Conservation (phyloP, 441 rosid genomes). For the Eutrema salsugineum region DNA sequence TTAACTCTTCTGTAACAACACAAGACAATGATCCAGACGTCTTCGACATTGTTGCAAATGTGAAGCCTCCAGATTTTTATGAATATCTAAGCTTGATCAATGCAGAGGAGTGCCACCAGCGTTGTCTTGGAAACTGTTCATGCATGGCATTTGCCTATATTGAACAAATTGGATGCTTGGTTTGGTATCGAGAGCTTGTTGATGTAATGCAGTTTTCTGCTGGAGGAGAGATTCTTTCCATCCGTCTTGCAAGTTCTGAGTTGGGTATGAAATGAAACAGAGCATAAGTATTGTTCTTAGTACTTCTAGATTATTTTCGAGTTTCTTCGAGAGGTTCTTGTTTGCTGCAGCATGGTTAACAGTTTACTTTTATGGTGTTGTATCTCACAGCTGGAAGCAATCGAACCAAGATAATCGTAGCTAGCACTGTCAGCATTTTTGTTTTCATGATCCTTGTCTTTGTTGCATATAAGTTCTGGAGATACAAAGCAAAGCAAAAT, state of each 20-base stretch:
- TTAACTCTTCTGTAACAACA: conserved; percentile 5
- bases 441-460: conserved; percentile 6
- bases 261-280: conserved; percentile 28
- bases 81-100: conserved; percentile 1
- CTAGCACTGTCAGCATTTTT: conserved; percentile 1
- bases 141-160: conserved; percentile 44
- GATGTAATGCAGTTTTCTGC: conserved; percentile 34
- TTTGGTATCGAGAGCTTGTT: conserved; percentile 35
- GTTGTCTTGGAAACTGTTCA: conserved; percentile 46
- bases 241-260: conserved; percentile 42
- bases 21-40: conserved; percentile 21
- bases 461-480: conserved; percentile 10
- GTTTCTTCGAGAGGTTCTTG: neutral
- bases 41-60: conserved; percentile 23
- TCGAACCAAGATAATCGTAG: conserved; percentile 13
- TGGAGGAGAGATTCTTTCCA: conserved; percentile 30
- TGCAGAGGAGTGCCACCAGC: conserved; percentile 20
- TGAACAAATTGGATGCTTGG: conserved; percentile 40
- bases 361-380: neutral
- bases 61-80: conserved; percentile 41
- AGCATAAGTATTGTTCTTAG: neutral
- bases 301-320: neutral
- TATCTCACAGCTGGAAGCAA: conserved; percentile 11
- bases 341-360: neutral
- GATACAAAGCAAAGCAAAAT: conserved; percentile 7